A percentile compares a stretch with the other conserved stretches of the same genome.
Conservation (phyloP, 1,139 yeast species). For the Hemisphaericaspora lyxosophila region DNA sequence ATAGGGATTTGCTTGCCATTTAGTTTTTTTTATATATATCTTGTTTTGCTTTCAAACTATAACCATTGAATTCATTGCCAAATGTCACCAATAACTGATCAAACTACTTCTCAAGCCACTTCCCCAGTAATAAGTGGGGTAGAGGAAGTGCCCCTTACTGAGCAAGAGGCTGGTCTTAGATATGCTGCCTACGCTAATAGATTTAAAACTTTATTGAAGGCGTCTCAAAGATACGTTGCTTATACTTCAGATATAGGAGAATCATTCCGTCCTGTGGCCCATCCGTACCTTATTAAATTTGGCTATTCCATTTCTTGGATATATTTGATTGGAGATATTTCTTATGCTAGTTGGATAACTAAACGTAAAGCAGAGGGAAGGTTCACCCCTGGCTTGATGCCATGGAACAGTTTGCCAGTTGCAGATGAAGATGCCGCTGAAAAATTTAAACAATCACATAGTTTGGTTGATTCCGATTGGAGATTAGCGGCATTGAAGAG, state of each 20-base stretch:
- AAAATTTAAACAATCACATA: slow-evolving; percentile 25
- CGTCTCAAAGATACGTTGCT: slow-evolving; percentile 84
- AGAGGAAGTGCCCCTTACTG: slow-evolving; percentile 10
- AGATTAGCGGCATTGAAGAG: slow-evolving; percentile 62
- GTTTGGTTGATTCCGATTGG: slow-evolving; percentile 58
- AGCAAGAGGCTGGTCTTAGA: slow-evolving; percentile 56
- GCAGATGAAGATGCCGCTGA: slow-evolving; percentile 42
- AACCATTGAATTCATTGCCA: too few relatives aligned
- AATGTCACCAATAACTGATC: slow-evolving; percentile 7
- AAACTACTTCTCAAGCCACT: neutral
- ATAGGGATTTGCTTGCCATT: too few relatives aligned
- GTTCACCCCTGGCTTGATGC: slow-evolving; percentile 60
- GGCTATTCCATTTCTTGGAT: slow-evolving; percentile 81
- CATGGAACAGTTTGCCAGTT: slow-evolving; percentile 58
- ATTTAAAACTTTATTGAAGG: slow-evolving; percentile 63
- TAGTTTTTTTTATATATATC: too few relatives aligned
- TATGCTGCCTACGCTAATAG: slow-evolving; percentile 84
- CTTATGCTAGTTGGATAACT: slow-evolving; percentile 74
- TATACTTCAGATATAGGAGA: slow-evolving; percentile 88
- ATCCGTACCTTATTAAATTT: slow-evolving; percentile 58
- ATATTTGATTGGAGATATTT: slow-evolving; percentile 76
- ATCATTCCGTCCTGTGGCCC: slow-evolving; percentile 84
- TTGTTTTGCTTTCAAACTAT: too few relatives aligned
- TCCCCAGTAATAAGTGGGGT: slow-evolving; percentile 12
- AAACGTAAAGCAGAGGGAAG: slow-evolving; percentile 67